These are phyloP conservation scores for Monosporascus sp. DNA, from an alignment of 2,329 filamentous ascomycete genomes.

Conservation along the genomic window DNA sequence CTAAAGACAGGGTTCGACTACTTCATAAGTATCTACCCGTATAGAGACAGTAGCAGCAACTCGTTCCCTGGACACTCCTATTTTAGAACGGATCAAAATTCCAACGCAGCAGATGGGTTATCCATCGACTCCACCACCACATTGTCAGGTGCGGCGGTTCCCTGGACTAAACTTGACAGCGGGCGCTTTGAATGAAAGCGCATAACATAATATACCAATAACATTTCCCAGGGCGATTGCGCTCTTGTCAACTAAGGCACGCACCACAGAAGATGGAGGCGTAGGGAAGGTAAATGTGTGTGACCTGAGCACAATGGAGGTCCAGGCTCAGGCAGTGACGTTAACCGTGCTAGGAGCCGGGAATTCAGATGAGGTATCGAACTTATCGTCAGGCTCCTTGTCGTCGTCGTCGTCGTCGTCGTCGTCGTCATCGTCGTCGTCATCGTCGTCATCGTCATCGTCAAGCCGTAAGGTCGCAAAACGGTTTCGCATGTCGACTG, in stretches of 20 bases:
- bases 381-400: constrained; percentile 23
- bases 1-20: no score
- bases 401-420: constrained; percentile 24
- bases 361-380: constrained; percentile 26
- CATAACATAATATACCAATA: background rate
- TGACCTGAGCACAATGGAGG: background rate
- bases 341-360: constrained; percentile 20
- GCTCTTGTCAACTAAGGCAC: background rate
- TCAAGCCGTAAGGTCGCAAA: constrained; percentile 25
- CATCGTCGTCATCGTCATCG: no score
- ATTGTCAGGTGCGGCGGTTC: background rate
- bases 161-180: background rate
- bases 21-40: no score
- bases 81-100: background rate
- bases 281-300: background rate
- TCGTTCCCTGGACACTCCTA: no score
- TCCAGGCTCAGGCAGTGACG: constrained; percentile 12
- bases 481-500: constrained; percentile 15
- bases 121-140: background rate
- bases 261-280: background rate
- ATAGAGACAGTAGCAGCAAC: no score
- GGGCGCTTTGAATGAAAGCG: background rate
- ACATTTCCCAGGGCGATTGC: background rate
- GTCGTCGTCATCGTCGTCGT: constrained; percentile 23
- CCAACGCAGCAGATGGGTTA: background rate